A percentile compares a stretch with the other conserved stretches of the same genome.
Evolutionary conservation across 1,139 yeast species (phyloP).

Genomic region (Sugiyamaella paludigena): DNA sequence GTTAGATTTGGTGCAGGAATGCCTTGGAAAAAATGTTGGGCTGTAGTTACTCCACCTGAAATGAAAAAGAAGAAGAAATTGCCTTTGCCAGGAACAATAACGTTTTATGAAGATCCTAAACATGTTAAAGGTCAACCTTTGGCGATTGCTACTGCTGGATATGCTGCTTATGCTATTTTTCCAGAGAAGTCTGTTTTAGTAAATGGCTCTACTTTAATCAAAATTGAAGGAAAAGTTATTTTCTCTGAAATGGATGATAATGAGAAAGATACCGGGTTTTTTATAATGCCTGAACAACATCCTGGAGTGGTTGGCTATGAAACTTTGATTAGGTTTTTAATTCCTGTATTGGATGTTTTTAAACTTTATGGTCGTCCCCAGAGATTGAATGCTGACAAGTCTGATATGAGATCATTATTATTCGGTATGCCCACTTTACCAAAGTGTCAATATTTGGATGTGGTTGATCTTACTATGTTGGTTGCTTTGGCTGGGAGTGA

Average conservation of each 20-base stretch:
- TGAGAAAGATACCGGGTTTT: conserved; percentile 75
- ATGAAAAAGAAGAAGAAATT: conserved; percentile 44
- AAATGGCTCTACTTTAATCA: conserved; percentile 83
- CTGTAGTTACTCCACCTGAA: conserved; percentile 75
- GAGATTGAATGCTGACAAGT: conserved; percentile 81
- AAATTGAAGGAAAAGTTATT: conserved; percentile 76
- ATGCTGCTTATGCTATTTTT: conserved; percentile 84
- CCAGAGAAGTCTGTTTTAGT: conserved; percentile 80
- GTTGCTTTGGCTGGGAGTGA: conserved; percentile 42
- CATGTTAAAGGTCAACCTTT: conserved; percentile 61
- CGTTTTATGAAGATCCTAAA: conserved; percentile 41
- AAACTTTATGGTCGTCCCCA: conserved; percentile 89
- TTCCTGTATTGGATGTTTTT: conserved; percentile 84
- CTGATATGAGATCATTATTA: conserved; percentile 71
- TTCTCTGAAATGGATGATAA: conserved; percentile 52
- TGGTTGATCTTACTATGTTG: conserved; percentile 51
- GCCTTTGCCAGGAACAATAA: conserved; percentile 39
- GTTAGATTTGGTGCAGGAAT: conserved; percentile 94
- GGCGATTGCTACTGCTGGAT: conserved; percentile 73
- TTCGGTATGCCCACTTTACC: conserved; percentile 94
- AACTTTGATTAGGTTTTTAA: conserved; percentile 80
- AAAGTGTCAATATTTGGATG: conserved; percentile 73
- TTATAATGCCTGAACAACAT: conserved; percentile 93
- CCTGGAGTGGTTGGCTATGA: conserved; percentile 94
- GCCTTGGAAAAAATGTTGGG: conserved; percentile 96